Evolutionary conservation across 805 yeast species (phyloP), one percentile per base, ranked within the genome.

Genomic region (Myxozyma neglecta): DNA sequence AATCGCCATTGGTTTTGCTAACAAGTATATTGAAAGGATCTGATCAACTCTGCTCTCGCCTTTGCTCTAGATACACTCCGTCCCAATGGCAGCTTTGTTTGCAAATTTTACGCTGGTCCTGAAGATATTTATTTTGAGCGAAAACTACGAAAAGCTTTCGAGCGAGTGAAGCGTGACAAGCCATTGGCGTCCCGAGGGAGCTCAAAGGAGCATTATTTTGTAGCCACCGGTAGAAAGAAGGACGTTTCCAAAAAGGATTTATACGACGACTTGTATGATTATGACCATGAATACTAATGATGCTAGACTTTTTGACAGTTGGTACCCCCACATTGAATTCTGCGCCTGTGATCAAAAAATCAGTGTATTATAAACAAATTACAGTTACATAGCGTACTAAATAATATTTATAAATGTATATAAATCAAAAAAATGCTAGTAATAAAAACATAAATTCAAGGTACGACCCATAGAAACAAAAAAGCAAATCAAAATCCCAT

Each of bases 1-100:
- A 24, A 24, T 10, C 24, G 14, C 13, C 18, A 18, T 3, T 24
- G 4, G 2, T n/a, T 40, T 32, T 13, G 5, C 34, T 7, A 45
- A 55, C 61, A 52, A 32, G 18, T 14, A 11, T 4, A 35, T 16
- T 29, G 14, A 18, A 35, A 77, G 89, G 92, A 92, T 71, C 77
- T 93, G 35, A 93, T 97, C 73, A 94, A 90, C 69, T 97, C 97
- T 0, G 97, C 96, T 0, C 73, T 94, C 55, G 79, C 89, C 6
- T 80, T 92, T 53, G 87, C 96, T 0, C 79, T 87, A 56, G 87
- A 85, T 63, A 74, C 89, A n/a, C 75, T 94, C 34, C 84, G 79
- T 63, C 83, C 85, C 4, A 83, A 83, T 34, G 99, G 99, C 0
- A 70, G 77, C 10, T 83, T 90, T 70, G 87, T 90, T 13, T 88